Evolutionary conservation across 2,329 filamentous ascomycete genomes (phyloP).

Genomic region (Fusarium sp.): DNA sequence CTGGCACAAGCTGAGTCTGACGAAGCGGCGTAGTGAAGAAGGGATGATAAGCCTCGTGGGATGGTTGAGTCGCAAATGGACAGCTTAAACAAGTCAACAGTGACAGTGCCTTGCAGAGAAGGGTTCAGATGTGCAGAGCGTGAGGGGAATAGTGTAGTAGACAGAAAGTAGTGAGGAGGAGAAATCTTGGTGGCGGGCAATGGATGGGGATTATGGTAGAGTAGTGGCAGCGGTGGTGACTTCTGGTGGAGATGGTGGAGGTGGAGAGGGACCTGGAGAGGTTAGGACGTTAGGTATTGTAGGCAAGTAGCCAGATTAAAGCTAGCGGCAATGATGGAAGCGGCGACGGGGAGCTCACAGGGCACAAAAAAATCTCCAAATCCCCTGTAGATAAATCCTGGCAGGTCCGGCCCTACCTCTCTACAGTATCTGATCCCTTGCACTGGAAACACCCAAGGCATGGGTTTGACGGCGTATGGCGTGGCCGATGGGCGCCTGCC

Average conservation of each 20-base stretch:
- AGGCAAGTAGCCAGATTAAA: conserved; percentile 25
- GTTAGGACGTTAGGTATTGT: conserved; percentile 16
- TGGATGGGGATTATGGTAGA: conserved; percentile 32
- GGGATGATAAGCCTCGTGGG: conserved; percentile 29
- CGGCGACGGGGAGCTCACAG: conserved; percentile 23
- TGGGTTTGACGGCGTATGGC: conserved; percentile 26
- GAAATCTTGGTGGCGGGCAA: conserved; percentile 44
- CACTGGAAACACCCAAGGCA: conserved; percentile 17
- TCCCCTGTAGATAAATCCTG: conserved; percentile 24
- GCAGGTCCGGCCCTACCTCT: neutral
- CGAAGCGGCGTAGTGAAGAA: conserved; percentile 12
- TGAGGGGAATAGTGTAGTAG: conserved; percentile 29
- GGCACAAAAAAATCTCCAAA: conserved; percentile 17
- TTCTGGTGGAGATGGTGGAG: conserved; percentile 43
- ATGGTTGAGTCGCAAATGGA: conserved; percentile 6
- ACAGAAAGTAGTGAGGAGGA: conserved; percentile 28
- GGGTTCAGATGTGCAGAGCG: conserved; percentile 2
- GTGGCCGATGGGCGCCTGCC: conserved; percentile 28
- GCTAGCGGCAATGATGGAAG: conserved; percentile 45
- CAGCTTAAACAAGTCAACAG: conserved; percentile 12
- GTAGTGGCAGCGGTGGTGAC: conserved; percentile 42
- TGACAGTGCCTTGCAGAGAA: conserved; percentile 30
- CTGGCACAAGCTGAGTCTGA: conserved; percentile 40
- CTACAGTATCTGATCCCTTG: conserved; percentile 21
- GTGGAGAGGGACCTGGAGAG: conserved; percentile 39